Evolutionary conservation across 345 rosid species (phyloP), one percentile per base, ranked within the genome.

Genomic region (Salix udensis): DNA sequence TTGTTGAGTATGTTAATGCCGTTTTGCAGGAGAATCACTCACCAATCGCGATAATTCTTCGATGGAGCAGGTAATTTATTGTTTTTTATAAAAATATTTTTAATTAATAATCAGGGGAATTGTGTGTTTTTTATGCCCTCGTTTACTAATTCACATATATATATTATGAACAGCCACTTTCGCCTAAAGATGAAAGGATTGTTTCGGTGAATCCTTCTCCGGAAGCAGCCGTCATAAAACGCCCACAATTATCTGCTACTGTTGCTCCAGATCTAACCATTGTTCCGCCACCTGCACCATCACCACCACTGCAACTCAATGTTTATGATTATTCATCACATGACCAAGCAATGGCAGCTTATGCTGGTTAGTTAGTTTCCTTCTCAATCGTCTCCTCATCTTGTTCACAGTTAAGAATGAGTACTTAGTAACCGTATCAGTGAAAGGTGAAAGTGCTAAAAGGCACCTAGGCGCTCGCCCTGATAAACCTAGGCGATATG

Each of bases 191-290:
- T 73, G 89, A 82, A 82, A 88, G 91, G 90, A 77, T 80, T 78
- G 85, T 88, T 83, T 86, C 93, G 73, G 79, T 74, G 30, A 83
- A 78, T 82, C 84, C 87, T 84, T 84, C 89, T 73, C 40, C 86
- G 67, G 89, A 85, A 79, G 86, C 88, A 70, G 83, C 84, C 77
- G 68, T 76, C 76, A 66, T 77, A 36, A 83, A 77, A 36, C 85
- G 77, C 71, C 84, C 87, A 65, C 81, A 71, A 37, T 82, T 71
- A 39, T 58, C 80, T 70, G 67, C 67, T 11, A 72, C 82, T 67
- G 82, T 76, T 40, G 78, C 28, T 67, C 80, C 81, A 73, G 88
- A 82, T 40, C 42, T 75, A 73, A n/a, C 61, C 77, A 19, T 79
- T 71, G 18, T 79, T 24, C 70, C 82, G 37, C 76, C 76, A 13